Evolutionary conservation across 257 asterid species (phyloP), one percentile per base, ranked within the genome.

Genomic region (Jaltomata sinuosa): DNA sequence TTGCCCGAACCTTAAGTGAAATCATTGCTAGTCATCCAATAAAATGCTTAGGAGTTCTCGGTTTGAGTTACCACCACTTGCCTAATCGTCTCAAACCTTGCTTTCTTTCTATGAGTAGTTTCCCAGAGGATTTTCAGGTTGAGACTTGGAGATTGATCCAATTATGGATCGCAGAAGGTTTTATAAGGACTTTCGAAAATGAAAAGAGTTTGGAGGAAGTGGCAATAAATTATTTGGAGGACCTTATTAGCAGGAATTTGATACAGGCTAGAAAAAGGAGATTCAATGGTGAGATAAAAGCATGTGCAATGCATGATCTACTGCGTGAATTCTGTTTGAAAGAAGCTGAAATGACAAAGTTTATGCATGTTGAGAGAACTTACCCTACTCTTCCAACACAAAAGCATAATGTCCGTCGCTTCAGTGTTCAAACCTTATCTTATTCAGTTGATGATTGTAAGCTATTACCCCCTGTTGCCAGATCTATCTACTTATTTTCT

Each of bases 111-210:
- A 59, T 59, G 68, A 4, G 34, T 59, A 0, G 9, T 11, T 59
- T 59, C 9, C 64, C 22, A 6, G 57, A 54, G 7, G 55, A 80
- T 31, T 15, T 16, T 31, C 81, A 65, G 22, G 38, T 80, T 52
- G 27, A 5, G 0, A 68, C 18, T 16, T 2, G 6, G 18, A 52
- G 9, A 34, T 1, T 84, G 83, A 31, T 61, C 21, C 50, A 82
- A 31, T 77, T 84, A 25, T 84, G 71, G 86, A 62, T 84, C 0
- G 83, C 86, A 0, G 86, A 84, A 59, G 86, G 86, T 16, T 84
- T 77, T 3, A 36, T 59, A 19, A 65, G 62, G 40, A 7, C 3
- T 1, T 32, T 16, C 2, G 8, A 1, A 50, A 55, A 40, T 21
- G 1, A 11, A 2, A 68, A 71, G 4, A 71, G 72, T 22, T 72